Conservation (phyloP, 768 basidiomycete genomes). For the Rhizopogon vinicolor region DNA sequence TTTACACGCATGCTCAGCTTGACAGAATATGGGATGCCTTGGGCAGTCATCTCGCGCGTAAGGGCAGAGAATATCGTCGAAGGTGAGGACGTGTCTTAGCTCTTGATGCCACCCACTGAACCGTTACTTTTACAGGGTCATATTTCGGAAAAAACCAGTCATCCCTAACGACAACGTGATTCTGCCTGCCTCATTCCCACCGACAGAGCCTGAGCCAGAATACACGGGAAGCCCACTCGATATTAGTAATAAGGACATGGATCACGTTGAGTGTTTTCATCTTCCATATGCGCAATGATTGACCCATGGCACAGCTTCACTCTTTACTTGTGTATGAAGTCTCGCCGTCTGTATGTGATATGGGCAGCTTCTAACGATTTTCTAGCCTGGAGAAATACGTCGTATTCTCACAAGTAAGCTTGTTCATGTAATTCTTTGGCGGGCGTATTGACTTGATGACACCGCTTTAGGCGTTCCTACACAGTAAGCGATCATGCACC, state of each 20-base stretch:
- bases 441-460: neutral
- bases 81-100: conserved; percentile 30
- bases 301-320: conserved; percentile 38
- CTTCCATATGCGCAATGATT: neutral
- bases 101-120: neutral
- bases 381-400: conserved; percentile 29
- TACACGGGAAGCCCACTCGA: conserved; percentile 20
- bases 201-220: conserved; percentile 21
- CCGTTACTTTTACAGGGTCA: conserved; percentile 33
- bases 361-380: conserved; percentile 35
- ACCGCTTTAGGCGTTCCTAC: conserved; percentile 14
- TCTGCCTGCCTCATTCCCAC: conserved; percentile 49
- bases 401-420: conserved; percentile 22
- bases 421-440: neutral
- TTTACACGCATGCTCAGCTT: conserved; percentile 45
- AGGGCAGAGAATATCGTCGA: conserved; percentile 47
- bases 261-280: conserved; percentile 34
- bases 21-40: conserved; percentile 45
- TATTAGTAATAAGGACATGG: conserved; percentile 39
- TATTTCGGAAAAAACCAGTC: conserved; percentile 32
- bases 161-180: conserved; percentile 38
- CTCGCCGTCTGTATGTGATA: conserved; percentile 3
- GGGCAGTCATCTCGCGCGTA: conserved; percentile 34
- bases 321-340: conserved; percentile 50
- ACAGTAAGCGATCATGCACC: conserved; percentile 9